Evolutionary conservation across 768 basidiomycete genomes (phyloP), one percentile per base, ranked within the genome.

Genomic region (Omphalotus guepiniiformis): DNA sequence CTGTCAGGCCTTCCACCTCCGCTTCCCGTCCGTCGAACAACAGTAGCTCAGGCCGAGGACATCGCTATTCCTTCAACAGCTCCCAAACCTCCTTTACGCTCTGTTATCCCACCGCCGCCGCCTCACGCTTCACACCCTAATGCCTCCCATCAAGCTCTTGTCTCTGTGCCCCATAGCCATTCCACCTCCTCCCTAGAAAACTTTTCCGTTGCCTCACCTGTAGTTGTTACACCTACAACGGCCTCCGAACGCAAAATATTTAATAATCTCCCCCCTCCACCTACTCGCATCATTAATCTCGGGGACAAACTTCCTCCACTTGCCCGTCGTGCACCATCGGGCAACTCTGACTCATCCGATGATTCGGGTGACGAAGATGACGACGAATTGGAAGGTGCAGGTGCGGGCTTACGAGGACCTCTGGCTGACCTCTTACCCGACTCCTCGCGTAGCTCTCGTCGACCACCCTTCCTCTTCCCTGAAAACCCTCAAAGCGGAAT

Each of bases 221-320:
- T 44, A 66, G 66, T 18, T 4, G 37, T 53, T 2, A 56, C 62
- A 2, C 51, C 62, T 5, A 46, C 52, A 12, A 51, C 59, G 22
- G 48, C 55, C 7, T 63, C 43, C n/a, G 71, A 75, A 35, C 63
- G 75, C 15, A 76, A 69, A 52, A 48, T 58, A 1, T 45, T 76
- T 15, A 71, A 72, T 28, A 74, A 64, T 49, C 74, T 83, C 19
- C 85, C 78, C 0, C 88, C 88, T 0, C 88, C 88, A 0, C 88
- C 88, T 0, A 85, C 81, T 0, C 83, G 88, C 4, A 83, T 70
- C 0, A 88, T 89, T 37, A 85, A 68, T 1, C 68, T 75, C 0
- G 83, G 85, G 1, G 83, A 83, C 54, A 87, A 80, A 55, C 71
- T 88, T 13, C 87, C 88, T 5, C 77, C 83, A n/a, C 35, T 19